These are phyloP conservation scores for Rhizoclosmatium globosum DNA, from an alignment of 192 early-diverging fungal species.

Conservation along the genomic window DNA sequence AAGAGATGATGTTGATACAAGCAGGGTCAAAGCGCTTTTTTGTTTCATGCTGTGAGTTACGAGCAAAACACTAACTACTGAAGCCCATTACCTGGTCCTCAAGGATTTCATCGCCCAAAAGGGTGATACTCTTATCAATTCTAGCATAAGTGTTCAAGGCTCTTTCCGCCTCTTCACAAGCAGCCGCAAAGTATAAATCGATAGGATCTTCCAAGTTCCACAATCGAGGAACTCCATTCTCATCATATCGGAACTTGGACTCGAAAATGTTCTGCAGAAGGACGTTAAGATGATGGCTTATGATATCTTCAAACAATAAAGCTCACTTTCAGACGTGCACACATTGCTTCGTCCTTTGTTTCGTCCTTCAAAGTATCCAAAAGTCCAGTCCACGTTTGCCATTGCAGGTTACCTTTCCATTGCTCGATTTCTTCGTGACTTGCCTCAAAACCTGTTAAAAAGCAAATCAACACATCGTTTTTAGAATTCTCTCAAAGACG, in stretches of 20 bases:
- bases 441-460: constrained; percentile 41
- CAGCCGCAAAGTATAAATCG: constrained; percentile 80
- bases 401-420: constrained; percentile 13
- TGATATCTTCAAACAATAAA: background rate
- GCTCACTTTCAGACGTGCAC: constrained; percentile 68
- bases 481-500: constrained; percentile 3
- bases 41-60: background rate
- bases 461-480: background rate
- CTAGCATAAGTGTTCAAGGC: constrained; percentile 77
- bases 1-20: constrained; percentile 47
- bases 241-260: constrained; percentile 94
- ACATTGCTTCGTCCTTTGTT: constrained; percentile 80
- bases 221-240: constrained; percentile 88
- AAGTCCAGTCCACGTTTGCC: constrained; percentile 78
- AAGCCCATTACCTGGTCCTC: constrained; percentile 50
- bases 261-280: constrained; percentile 69
- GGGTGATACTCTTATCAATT: constrained; percentile 65
- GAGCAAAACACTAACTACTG: background rate
- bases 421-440: constrained; percentile 20
- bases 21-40: constrained; percentile 46
- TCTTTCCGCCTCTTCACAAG: constrained; percentile 66
- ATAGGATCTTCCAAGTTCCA: constrained; percentile 98
- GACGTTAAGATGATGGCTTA: background rate
- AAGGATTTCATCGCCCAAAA: constrained; percentile 46
- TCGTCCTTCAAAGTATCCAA: constrained; percentile 81